These are phyloP conservation scores for Sporothrix sp. DNA, from an alignment of 2,329 filamentous ascomycete genomes.

Conservation along the genomic window DNA sequence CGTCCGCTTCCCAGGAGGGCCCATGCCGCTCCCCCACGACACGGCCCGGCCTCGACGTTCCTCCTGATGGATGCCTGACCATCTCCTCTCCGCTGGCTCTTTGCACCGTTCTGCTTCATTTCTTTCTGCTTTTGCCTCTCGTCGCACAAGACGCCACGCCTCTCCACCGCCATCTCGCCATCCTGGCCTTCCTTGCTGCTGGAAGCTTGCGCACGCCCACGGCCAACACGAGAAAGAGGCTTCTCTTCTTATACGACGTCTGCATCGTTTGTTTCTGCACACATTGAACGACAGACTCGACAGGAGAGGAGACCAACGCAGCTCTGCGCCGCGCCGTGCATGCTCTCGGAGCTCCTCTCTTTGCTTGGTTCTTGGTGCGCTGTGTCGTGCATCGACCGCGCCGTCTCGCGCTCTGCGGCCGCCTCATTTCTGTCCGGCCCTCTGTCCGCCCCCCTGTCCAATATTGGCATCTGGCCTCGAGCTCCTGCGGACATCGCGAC, in stretches of 20 bases:
- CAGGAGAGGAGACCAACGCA: neutral
- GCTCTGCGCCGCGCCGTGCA: slow-evolving; percentile 2
- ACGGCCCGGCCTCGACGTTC: slow-evolving; percentile 5
- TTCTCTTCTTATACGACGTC: slow-evolving; percentile 6
- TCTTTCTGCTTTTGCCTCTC: neutral
- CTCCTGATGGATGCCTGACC: no score
- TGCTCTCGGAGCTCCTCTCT: slow-evolving; percentile 1
- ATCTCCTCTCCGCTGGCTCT: no score
- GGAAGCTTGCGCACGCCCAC: neutral
- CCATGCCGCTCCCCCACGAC: slow-evolving; percentile 1
- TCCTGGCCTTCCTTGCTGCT: neutral
- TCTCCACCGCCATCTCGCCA: neutral
- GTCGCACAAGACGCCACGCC: slow-evolving; percentile 4
- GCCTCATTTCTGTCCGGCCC: neutral
- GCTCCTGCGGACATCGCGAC: neutral
- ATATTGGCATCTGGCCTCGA: neutral
- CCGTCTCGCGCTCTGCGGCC: neutral
- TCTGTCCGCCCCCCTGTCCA: slow-evolving; percentile 4
- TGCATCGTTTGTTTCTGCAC: neutral
- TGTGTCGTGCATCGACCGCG: neutral
- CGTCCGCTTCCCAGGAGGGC: neutral
- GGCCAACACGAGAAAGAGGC: neutral
- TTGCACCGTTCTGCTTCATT: no score
- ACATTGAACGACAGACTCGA: neutral
- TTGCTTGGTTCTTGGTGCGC: neutral